Base-by-base conservation (phyloP, 257 asterid genomes). In the Gynochthodes officinalis region DNA sequence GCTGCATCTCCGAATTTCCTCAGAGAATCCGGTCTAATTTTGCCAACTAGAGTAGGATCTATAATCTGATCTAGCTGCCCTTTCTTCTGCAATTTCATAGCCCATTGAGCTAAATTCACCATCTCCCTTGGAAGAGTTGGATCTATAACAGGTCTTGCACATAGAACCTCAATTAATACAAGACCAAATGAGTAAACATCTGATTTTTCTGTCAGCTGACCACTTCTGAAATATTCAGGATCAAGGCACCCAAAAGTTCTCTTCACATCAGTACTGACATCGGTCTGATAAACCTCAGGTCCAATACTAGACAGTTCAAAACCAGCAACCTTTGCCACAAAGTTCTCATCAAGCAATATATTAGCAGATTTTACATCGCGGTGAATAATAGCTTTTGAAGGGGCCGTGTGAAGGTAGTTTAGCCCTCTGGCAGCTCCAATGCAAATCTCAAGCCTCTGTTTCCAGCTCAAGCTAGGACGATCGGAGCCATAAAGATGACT, bases 61-160 rank as follows among this genome's bases (percentile, higher is more conserved):
- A 89, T 83, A 33, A 89, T 84, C 64, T 81, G 84, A 21, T 89
- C 92, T 43, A 91, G 84, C 76, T 81, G 87, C n/a, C 96, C 97
- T 77, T 83, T 85, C 81, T 85, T 81, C 74, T 86, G 90, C 92
- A 89, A 87, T 73, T 81, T 89, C 88, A 91, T 83, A 0, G 89
- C 97, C 97, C 95, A 91, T 72, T 91, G 96, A 9, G 95, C 97
- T 66, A 91, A 77, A 80, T 89, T 91, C 33, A 89, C 97, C 94
- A 82, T 87, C 70, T 91, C 96, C n/a, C 97, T 74, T 1, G 90
- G 88, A 59, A 91, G 89, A 19, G 97, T 76, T 7, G 96, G 96
- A 69, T 91, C 96, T 4, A 91, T 87, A 67, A 89, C 97, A 2
- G 97, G 94, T 81, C 97, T 77, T 0, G 97, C 97, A 43, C 97